Evolutionary conservation across 805 yeast species (phyloP), one percentile per base, ranked within the genome.

Genomic region (Pichia occidentalis): DNA sequence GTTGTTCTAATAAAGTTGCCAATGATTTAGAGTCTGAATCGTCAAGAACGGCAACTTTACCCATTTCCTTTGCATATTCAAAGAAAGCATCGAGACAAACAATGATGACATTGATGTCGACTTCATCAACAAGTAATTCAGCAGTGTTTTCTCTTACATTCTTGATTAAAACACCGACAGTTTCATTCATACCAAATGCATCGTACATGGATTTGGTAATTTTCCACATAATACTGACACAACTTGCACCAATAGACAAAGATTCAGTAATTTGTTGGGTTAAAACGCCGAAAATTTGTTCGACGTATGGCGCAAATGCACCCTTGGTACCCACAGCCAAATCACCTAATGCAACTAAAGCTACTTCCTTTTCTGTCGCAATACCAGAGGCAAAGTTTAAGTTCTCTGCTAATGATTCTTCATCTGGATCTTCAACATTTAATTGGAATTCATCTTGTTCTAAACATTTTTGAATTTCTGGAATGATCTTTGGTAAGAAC

Each of bases 341-440:
- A 58, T 92, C 97, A 34, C 85, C 76, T 49, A 87, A 65, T 7
- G 95, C 92, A 54, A 86, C 85, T 32, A 88, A 73, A n/a, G 95
- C 95, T 49, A 86, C 85, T 65, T 88, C 96, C 65, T 90, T 90
- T 66, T 90, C 98, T 52, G 85, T 81, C 48, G 97, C 85, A 52
- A 92, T 77, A 68, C 95, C 97, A 36, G 95, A 83, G 72, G 87
- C 88, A 47, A 92, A 87, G 51, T 85, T 81, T 62, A 85, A 68
- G 45, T 82, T 81, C 53, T 81, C 81, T 44, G 73, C 78, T 40
- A 76, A 58, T 35, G 77, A 85, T 41, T 76, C 85, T 33, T 71
- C 78, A 39, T 69, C 74, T 13, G 64, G 77, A 19, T 63, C 75
- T 43, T 40, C 44, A 37, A 65, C 62, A 56, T 76, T 71, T 52